A percentile compares a stretch with the other conserved stretches of the same genome.
These are phyloP conservation scores for Schizochytrium sp. DNA, from an alignment of 108 stramenopile genomes.

Conservation along the genomic window DNA sequence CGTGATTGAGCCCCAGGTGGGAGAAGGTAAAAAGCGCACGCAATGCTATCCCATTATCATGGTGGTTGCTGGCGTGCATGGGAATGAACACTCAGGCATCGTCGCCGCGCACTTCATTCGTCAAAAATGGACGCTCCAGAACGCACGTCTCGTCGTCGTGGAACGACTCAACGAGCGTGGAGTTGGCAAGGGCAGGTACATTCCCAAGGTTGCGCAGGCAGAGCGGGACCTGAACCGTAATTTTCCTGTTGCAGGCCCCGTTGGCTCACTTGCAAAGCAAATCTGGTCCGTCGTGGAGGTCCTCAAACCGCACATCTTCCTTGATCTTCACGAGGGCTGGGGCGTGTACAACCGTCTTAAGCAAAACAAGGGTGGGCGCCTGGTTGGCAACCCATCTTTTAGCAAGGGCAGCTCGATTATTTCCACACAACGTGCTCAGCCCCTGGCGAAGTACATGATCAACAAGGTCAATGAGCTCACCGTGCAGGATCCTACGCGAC, in stretches of 20 bases:
- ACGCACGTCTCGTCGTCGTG: neutral
- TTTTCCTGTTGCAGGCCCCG: neutral
- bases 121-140: neutral
- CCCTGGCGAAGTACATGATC: slow-evolving; percentile 8
- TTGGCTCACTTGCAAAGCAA: neutral
- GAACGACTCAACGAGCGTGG: neutral
- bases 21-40: neutral
- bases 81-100: neutral
- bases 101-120: neutral
- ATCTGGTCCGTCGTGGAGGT: neutral
- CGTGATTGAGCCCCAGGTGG: neutral
- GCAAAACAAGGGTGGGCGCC: neutral
- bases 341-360: neutral
- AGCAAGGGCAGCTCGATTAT: slow-evolving; percentile 6
- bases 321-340: slow-evolving; percentile 10
- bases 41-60: neutral
- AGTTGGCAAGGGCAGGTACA: neutral
- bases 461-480: slow-evolving; percentile 12
- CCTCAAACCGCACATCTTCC: neutral
- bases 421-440: neutral
- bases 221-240: slow-evolving; percentile 5
- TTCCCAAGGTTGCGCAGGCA: neutral
- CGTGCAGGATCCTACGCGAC: neutral
- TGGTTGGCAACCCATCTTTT: neutral
- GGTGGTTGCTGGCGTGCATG: neutral